Conservation (phyloP, 345 rosid species). For the Syzygium jambos region DNA sequence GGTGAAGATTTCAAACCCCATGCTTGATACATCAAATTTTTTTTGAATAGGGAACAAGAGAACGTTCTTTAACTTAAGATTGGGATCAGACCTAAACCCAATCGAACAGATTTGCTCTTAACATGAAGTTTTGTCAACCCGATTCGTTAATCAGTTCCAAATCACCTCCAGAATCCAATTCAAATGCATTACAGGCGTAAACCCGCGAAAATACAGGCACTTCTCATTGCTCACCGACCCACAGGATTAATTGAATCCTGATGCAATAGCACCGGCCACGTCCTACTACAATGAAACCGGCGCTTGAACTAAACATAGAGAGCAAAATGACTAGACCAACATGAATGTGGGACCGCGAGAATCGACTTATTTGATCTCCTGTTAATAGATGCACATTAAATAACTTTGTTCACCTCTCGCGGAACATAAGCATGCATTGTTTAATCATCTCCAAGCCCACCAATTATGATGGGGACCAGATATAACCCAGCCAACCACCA, state of each 20-base stretch:
- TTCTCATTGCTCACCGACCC: not conserved
- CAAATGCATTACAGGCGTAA: not conserved
- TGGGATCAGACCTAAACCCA: not conserved
- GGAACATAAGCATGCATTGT: not conserved
- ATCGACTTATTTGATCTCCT: not conserved
- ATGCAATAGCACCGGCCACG: not conserved
- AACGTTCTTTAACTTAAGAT: not conserved
- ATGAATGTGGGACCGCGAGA: not conserved
- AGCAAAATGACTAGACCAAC: not conserved
- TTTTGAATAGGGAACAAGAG: not conserved
- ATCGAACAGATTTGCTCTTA: not conserved
- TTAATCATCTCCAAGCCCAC: not conserved
- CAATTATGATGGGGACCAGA: not conserved
- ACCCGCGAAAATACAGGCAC: not conserved
- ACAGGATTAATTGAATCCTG: not conserved
- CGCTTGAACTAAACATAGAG: not conserved
- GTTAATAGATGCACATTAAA: not conserved
- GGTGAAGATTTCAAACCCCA: not conserved
- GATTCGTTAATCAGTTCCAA: not conserved
- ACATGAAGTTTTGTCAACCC: not conserved
- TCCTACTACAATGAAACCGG: not conserved
- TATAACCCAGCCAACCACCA: not conserved
- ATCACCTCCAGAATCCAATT: not conserved
- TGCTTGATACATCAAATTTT: no score
- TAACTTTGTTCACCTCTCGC: not conserved